Percentiles rank a stretch among this genome's conserved stretches.
Conservation (phyloP, 441 rosid genomes). For the Aleurites moluccanus region DNA sequence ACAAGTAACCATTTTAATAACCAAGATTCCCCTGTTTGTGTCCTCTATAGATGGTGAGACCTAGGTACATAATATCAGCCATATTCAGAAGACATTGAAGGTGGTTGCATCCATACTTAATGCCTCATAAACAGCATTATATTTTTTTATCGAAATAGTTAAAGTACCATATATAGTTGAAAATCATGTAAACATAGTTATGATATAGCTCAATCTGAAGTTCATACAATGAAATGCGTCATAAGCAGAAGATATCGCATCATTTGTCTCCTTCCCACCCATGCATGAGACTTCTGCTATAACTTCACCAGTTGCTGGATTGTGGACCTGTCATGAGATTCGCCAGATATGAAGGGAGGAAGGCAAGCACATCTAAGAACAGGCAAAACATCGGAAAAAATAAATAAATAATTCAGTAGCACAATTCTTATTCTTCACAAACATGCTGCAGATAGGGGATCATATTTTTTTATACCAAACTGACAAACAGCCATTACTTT, state of each 20-base stretch:
- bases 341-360: background rate
- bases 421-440: background rate
- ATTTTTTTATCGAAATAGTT: background rate
- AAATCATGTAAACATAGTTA: background rate
- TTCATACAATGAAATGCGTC: constrained; percentile 70
- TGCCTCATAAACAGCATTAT: background rate
- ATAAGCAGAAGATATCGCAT: constrained; percentile 85
- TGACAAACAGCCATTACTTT: background rate
- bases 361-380: background rate
- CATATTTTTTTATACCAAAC: background rate
- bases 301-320: constrained; percentile 88
- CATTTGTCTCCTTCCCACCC: constrained; percentile 82
- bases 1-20: background rate
- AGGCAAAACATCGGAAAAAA: constrained; percentile 2
- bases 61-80: background rate
- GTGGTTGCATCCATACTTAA: background rate
- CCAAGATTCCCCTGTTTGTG: background rate
- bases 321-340: constrained; percentile 57
- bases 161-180: background rate
- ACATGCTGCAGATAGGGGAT: background rate
- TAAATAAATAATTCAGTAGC: background rate
- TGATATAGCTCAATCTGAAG: constrained; percentile 7
- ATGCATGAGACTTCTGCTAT: constrained; percentile 75
- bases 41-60: background rate
- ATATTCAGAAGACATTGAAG: background rate